Conservation (phyloP, 257 asterid genomes). For the Parsonsia alboflavescens region DNA sequence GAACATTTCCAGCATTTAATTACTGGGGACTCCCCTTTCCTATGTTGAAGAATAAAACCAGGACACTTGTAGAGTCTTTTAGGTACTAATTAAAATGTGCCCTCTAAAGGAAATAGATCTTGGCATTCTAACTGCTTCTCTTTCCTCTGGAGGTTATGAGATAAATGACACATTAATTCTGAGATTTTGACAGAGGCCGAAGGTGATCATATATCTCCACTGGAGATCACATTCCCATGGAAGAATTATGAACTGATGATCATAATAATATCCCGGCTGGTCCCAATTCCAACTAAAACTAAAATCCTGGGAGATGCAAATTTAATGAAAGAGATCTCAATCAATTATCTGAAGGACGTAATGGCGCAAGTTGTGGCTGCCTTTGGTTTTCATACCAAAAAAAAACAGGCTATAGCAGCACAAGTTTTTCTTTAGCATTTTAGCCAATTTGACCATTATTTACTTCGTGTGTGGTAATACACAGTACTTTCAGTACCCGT, state of each 20-base stretch:
- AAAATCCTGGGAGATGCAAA: slow-evolving; percentile 1
- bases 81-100: neutral
- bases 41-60: neutral
- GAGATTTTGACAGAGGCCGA: neutral
- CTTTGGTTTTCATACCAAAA: neutral
- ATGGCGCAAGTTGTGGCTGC: neutral
- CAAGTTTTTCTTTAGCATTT: neutral
- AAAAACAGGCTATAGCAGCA: neutral
- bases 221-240: too few relatives aligned
- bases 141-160: neutral
- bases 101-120: neutral
- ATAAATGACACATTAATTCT: too few relatives aligned
- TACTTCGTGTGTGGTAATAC: slow-evolving; percentile 4
- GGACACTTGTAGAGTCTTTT: neutral
- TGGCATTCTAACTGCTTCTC: neutral
- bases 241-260: neutral
- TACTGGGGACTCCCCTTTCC: neutral
- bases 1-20: neutral
- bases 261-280: neutral
- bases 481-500: neutral
- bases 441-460: slow-evolving; percentile 6
- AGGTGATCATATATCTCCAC: neutral
- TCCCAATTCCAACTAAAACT: neutral
- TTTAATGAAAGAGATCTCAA: neutral
- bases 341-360: neutral